phyloP scores from a whole-genome alignment of 2,329 filamentous ascomycete genomes.

The Neurospora sp. region DNA sequence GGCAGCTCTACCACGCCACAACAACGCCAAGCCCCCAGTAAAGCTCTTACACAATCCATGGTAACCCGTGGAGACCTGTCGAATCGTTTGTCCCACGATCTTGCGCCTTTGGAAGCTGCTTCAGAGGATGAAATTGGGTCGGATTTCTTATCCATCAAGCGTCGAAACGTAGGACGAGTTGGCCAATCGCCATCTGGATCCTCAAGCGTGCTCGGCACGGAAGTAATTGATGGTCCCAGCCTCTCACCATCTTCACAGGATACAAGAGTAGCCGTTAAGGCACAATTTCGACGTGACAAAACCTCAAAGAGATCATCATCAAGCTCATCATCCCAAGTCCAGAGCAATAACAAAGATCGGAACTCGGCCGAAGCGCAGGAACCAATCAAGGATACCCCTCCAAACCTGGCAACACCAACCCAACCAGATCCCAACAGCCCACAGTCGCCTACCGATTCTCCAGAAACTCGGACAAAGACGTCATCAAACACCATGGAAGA shows the following conservation, averaged over 20 bases:
- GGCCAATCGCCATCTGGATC: neutral
- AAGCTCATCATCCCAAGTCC: neutral
- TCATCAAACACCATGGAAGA: slow-evolving; percentile 10
- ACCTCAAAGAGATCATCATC: neutral
- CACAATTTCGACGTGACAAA: neutral
- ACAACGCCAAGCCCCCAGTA: neutral
- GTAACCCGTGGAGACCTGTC: neutral
- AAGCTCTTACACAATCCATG: slow-evolving; percentile 4
- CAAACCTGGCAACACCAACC: neutral
- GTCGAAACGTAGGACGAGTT: neutral
- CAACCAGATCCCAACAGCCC: neutral
- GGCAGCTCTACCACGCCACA: slow-evolving; percentile 3
- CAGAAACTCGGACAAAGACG: neutral
- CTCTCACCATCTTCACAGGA: neutral
- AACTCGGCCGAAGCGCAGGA: neutral
- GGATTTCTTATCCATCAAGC: neutral
- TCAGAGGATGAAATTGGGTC: slow-evolving; percentile 5
- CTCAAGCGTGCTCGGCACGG: neutral
- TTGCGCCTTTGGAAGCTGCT: slow-evolving; percentile 9
- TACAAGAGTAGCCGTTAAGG: neutral
- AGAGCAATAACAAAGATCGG: neutral
- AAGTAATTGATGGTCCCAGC: neutral
- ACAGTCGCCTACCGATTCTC: neutral
- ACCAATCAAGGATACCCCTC: neutral
- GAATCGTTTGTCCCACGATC: neutral